Base-by-base conservation (phyloP, 805 yeast species). In the Zygosaccharomyces pseudorouxii region DNA sequence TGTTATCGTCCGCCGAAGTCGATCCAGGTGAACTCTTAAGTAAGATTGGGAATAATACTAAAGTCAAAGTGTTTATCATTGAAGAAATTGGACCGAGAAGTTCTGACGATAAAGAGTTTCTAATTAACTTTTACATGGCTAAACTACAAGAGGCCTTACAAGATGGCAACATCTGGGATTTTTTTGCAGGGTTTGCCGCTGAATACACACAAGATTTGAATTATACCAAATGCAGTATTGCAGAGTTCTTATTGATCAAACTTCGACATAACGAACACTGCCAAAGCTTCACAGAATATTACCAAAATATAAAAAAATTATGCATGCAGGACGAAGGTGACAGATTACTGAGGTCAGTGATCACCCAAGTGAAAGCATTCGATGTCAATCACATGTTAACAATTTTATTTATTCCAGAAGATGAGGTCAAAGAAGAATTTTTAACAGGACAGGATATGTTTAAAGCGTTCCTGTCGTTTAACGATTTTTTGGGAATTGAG, bases 401-500 rank as follows among this genome's bases (percentile, higher is more conserved):
- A 2, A 45, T 59, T 10, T 37, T 53, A 35, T 43, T 57, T 8
- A 14, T 54, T 5, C 49, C 52, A 2, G 48, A 47, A 6, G 46
- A 40, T 29, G 43, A 42, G 8, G 44, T 36, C 8, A 41, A 40
- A 12, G 41, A 41, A 7, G 30, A 37, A 6, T 19, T 30, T 11
- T 31, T 51, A 28, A 22, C 53, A 14, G 10, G 35, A 14, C 48
- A 48, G 7, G 50, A 53, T 19, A 39, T 52, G 20, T 51, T 63
- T 10, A 51, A 57, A 2, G 46, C 55, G 12, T 54, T 47, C 12
- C 25, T 59, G 41, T 38, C 55, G 9, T 54, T 51, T 45, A 60
- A 60, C 51, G 69, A 63, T 49, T 65, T 61, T 42, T 38, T 48
- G 16, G 53, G 52, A 8, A 51, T 65, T 7, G 67, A 65, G 33